phyloP scores from a whole-genome alignment of 2,329 filamentous ascomycete genomes.

The Aquanectria penicillioides region DNA sequence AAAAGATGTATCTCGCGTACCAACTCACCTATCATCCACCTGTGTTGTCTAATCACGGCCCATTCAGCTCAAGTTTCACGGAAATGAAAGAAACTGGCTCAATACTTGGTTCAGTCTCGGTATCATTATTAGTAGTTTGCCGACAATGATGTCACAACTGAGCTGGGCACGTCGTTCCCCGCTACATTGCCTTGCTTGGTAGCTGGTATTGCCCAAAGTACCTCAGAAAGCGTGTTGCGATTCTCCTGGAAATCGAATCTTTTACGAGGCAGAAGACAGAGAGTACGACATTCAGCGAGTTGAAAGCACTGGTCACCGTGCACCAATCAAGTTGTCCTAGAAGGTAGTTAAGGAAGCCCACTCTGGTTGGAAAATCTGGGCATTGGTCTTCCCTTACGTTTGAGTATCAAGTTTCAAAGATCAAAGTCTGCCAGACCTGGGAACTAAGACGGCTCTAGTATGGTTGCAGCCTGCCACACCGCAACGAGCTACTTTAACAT shows the following conservation, averaged over 20 bases:
- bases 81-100: conserved; percentile 26
- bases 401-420: background rate
- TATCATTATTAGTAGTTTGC: conserved; percentile 22
- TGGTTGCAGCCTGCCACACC: conserved; percentile 15
- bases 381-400: conserved; percentile 3
- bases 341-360: background rate
- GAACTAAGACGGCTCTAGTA: too few relatives aligned
- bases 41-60: background rate
- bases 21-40: too few relatives aligned
- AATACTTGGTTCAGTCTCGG: conserved; percentile 25
- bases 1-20: conserved; percentile 12
- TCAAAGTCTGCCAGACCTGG: too few relatives aligned
- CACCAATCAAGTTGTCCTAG: conserved; percentile 17
- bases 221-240: conserved; percentile 42
- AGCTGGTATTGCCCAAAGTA: conserved; percentile 45
- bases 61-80: conserved; percentile 15
- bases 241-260: conserved; percentile 32
- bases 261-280: conserved; percentile 12
- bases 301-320: background rate
- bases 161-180: conserved; percentile 40
- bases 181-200: conserved; percentile 41
- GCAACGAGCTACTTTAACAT: conserved; percentile 46
- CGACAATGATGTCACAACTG: conserved; percentile 15
- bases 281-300: conserved; percentile 1
- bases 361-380: background rate